phyloP scores from a whole-genome alignment of 1,284 basidiomycete species.

The Ustilago xerochloae region DNA sequence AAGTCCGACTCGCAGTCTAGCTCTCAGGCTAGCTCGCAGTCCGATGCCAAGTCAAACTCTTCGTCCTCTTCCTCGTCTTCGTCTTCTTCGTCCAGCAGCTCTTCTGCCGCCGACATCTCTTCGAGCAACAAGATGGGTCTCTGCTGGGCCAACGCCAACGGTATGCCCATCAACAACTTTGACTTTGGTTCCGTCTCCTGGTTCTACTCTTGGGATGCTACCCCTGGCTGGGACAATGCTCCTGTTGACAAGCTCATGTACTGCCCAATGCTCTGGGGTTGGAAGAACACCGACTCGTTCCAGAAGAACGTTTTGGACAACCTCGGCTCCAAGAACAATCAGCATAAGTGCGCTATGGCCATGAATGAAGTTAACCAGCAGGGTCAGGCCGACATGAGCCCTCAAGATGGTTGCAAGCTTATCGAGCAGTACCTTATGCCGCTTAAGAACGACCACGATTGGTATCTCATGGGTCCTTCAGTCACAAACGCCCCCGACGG shows the following conservation, averaged over 20 bases:
- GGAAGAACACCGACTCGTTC: constrained; percentile 48
- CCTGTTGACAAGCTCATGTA: constrained; percentile 56
- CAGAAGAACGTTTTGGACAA: constrained; percentile 49
- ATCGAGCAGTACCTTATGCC: constrained; percentile 57
- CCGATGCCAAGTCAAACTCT: constrained; percentile 4
- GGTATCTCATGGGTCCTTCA: constrained; percentile 59
- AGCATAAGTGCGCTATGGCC: constrained; percentile 58
- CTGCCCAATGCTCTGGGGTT: constrained; percentile 65
- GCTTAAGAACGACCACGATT: constrained; percentile 59
- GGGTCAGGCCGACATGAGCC: constrained; percentile 57
- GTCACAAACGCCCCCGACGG: constrained; percentile 55
- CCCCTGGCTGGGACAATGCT: constrained; percentile 47
- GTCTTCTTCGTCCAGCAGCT: constrained; percentile 24
- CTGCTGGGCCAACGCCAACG: constrained; percentile 54
- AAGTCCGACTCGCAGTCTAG: not conserved
- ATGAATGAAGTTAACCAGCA: constrained; percentile 63
- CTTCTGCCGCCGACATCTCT: constrained; percentile 9
- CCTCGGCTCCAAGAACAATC: constrained; percentile 45
- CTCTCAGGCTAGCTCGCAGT: constrained; percentile 9
- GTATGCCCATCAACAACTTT: constrained; percentile 55
- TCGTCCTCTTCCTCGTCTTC: constrained; percentile 23
- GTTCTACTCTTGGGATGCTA: constrained; percentile 59
- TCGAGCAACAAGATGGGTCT: constrained; percentile 56
- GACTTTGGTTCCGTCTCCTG: constrained; percentile 49
- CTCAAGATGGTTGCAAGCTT: constrained; percentile 44